phyloP scores from a whole-genome alignment of 345 rosid genomes.

The Eucalyptus albens region DNA sequence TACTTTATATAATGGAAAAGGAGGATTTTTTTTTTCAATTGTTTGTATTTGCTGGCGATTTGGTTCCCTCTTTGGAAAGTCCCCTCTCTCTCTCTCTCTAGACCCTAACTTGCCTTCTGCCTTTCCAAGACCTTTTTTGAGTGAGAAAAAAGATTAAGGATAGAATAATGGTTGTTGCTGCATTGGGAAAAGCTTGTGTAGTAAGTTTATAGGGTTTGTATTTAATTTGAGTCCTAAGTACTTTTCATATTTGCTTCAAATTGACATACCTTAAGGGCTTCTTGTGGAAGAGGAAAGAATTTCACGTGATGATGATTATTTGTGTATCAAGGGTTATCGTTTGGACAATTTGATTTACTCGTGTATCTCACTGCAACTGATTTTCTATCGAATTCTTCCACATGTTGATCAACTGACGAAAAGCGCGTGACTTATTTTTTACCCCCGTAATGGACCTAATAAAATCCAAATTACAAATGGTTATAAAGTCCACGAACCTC shows the following conservation, averaged over 20 bases:
- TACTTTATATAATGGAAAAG: not conserved
- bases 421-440: accelerated
- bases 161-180: not conserved
- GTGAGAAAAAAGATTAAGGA: not conserved
- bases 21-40: not conserved
- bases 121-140: not conserved
- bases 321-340: accelerated
- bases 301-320: accelerated
- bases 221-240: not conserved
- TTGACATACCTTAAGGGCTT: not conserved
- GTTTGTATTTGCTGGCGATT: not conserved
- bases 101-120: not conserved
- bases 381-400: not conserved
- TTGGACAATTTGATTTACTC: not conserved
- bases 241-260: not conserved
- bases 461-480: not conserved
- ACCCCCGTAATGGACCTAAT: accelerated
- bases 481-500: accelerated
- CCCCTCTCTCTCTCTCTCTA: not conserved
- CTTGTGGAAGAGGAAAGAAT: not conserved
- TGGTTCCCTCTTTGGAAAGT: not conserved
- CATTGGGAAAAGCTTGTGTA: not conserved
- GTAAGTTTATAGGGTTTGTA: not conserved
- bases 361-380: accelerated
- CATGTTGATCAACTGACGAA: accelerated